Evolutionary conservation across 192 early-diverging fungal genomes (phyloP).

Genomic region (Coemansia sp.): DNA sequence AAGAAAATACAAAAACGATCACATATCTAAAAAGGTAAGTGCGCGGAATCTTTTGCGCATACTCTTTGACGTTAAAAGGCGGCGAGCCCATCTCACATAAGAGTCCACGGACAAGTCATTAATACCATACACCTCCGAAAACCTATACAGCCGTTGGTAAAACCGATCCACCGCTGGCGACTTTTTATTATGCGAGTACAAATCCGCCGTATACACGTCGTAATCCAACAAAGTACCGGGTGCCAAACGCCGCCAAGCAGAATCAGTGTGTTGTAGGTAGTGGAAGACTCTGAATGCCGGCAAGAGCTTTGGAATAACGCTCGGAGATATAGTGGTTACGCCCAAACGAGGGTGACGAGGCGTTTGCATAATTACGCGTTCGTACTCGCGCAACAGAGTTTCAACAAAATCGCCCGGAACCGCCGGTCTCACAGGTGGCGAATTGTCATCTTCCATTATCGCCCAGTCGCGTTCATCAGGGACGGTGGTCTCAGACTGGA

Average conservation of each 20-base stretch:
- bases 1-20: conserved; percentile 2
- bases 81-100: conserved; percentile 40
- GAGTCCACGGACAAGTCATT: conserved; percentile 38
- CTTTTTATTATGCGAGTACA: conserved; percentile 27
- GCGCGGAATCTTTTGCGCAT: conserved; percentile 42
- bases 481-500: not conserved
- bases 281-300: conserved; percentile 66
- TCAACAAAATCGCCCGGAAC: conserved; percentile 46
- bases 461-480: conserved; percentile 28
- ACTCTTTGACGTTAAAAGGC: conserved; percentile 28
- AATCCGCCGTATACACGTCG: conserved; percentile 52
- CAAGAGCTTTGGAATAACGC: conserved; percentile 66
- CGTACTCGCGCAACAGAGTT: conserved; percentile 34
- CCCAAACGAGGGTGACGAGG: conserved; percentile 21
- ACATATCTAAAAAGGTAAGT: conserved; percentile 28
- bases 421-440: not conserved
- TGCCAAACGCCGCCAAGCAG: conserved; percentile 12
- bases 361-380: conserved; percentile 27
- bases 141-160: conserved; percentile 38
- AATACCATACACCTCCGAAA: conserved; percentile 30
- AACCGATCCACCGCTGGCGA: not conserved
- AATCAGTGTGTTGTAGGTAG: conserved; percentile 29
- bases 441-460: conserved; percentile 35
- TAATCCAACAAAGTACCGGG: conserved; percentile 49
- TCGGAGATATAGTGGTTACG: conserved; percentile 61